Percentiles rank a stretch among this genome's conserved stretches.
Conservation (phyloP, 495 filamentous ascomycete species). For the Penicillium roqueforti region DNA sequence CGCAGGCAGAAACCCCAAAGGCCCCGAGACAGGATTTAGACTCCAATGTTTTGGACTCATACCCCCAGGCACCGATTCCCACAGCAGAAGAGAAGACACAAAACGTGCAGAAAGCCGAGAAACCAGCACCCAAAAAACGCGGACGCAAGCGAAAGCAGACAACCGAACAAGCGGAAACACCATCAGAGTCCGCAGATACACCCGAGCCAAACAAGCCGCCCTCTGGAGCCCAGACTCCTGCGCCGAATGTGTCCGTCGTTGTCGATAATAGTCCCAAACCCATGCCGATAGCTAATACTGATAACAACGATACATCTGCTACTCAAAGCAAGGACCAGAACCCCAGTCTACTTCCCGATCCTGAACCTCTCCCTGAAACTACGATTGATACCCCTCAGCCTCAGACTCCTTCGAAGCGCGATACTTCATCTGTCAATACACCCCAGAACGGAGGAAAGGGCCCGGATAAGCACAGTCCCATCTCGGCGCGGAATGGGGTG, state of each 20-base stretch:
- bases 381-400: slow-evolving; percentile 3
- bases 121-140: slow-evolving; percentile 38
- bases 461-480: slow-evolving; percentile 45
- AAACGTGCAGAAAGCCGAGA: slow-evolving; percentile 1
- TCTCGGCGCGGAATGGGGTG: slow-evolving; percentile 51
- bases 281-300: background rate
- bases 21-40: background rate
- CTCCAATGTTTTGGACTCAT: background rate
- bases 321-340: background rate
- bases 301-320: background rate
- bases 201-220: background rate
- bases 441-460: slow-evolving; percentile 20
- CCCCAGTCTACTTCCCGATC: background rate
- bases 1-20: background rate
- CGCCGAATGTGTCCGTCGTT: background rate
- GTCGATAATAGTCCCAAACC: background rate
- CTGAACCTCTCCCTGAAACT: background rate
- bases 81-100: background rate
- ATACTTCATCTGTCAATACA: slow-evolving; percentile 2
- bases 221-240: background rate
- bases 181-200: background rate
- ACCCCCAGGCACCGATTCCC: background rate
- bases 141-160: slow-evolving; percentile 45
- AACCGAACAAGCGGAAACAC: slow-evolving; percentile 15
- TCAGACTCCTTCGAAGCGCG: slow-evolving; percentile 22